Conservation (phyloP, 352 stramenopile genomes). For the Globisporangium ultimum region DNA sequence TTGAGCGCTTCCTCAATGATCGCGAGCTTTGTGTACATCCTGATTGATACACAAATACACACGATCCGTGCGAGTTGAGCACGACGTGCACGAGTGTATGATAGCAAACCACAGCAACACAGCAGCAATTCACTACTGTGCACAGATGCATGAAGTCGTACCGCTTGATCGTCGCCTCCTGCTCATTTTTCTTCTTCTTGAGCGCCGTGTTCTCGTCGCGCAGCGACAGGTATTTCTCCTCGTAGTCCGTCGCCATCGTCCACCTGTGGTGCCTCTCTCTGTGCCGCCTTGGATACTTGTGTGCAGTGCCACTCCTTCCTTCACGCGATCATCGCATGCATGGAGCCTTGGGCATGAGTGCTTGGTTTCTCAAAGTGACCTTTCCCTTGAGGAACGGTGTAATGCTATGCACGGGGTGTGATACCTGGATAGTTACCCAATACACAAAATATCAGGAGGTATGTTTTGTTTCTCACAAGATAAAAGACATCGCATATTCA, state of each 20-base stretch:
- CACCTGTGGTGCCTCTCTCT: neutral
- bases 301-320: neutral
- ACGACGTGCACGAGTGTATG: neutral
- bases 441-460: neutral
- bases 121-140: neutral
- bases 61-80: neutral
- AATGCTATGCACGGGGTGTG: no score
- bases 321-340: neutral
- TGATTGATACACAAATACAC: slow-evolving; percentile 12
- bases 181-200: slow-evolving; percentile 91
- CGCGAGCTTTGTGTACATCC: slow-evolving; percentile 88
- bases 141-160: slow-evolving; percentile 12
- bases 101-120: no score
- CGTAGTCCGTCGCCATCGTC: slow-evolving; percentile 58
- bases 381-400: no score
- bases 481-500: neutral
- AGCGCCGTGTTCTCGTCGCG: slow-evolving; percentile 83
- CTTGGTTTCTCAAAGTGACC: no score
- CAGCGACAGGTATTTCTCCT: slow-evolving; percentile 83
- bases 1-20: slow-evolving; percentile 86
- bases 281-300: neutral
- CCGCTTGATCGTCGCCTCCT: slow-evolving; percentile 88
- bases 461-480: neutral
- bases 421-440: neutral
- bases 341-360: no score